Base-by-base conservation (phyloP, 345 rosid species). In the Euphorbia tirucalli region DNA sequence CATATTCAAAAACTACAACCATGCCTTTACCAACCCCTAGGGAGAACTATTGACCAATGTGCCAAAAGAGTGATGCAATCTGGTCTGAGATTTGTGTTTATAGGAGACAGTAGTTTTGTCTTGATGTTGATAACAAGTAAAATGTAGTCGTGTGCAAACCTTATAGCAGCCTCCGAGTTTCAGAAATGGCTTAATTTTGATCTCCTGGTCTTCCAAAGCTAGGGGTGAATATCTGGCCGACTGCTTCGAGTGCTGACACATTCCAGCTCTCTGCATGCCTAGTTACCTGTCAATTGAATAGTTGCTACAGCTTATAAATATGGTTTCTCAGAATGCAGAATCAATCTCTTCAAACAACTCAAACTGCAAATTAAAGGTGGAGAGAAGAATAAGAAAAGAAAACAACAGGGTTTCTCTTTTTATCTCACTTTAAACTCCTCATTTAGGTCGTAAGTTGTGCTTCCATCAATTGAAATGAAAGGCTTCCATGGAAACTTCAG, bases 211-310 rank as follows among this genome's bases (percentile, higher is more conserved):
- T 65, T 39, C 75, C 74, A 70, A 49, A 61, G 70, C 72, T 62
- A 44, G 87, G 70, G 62, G 85, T 89, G 79, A 92, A 87, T 68
- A 92, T 86, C 86, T 94, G 97, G 67, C 80, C 81, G 63, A 92
- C 52, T 60, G 96, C 98, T 87, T 85, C 86, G 0, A 89, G 46
- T 65, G 96, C 96, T 50, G 97, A 82, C 49, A 87, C 85, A 75
- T 83, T 74, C 97, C 98, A 92, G 71, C 86, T 85, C 88, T 94
- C 98, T 0, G 86, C 82, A 83, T 94, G 96, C 85, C 81, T 78
- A 48, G 82, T 79, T 73, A 94, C 87, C 98, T 87, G 85, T 44
- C 14, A 68, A 61, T 22, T 25, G 16, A 63, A 27, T 11, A 52
- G 30, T 37, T 15, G n/a, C 31, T 60, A 28, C 19, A 28, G 10